These are phyloP conservation scores for Cercophora sp. DNA, from an alignment of 495 filamentous ascomycete species.

Conservation along the genomic window DNA sequence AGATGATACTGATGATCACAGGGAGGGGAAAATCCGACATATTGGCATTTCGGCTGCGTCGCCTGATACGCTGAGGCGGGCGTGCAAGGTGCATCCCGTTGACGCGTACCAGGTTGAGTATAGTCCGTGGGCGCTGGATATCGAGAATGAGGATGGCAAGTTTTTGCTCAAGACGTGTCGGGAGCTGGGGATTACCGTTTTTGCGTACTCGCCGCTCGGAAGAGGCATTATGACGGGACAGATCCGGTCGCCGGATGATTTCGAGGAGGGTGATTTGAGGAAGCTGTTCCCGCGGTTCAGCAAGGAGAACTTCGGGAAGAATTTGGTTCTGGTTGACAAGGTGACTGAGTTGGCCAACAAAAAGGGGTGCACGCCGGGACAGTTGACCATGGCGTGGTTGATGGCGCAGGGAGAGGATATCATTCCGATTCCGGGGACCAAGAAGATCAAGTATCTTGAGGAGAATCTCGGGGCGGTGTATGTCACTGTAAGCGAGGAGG, in stretches of 20 bases:
- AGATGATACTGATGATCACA: conserved; percentile 7
- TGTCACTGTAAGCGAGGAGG: conserved; percentile 40
- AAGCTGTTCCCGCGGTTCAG: conserved; percentile 39
- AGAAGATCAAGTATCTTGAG: conserved; percentile 52
- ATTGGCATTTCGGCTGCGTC: conserved; percentile 46
- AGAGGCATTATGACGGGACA: conserved; percentile 45
- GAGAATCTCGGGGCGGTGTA: conserved; percentile 51
- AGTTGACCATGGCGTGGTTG: conserved; percentile 55
- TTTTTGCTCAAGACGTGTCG: conserved; percentile 38
- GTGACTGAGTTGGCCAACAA: conserved; percentile 42
- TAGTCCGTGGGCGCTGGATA: conserved; percentile 40
- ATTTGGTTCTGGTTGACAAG: conserved; percentile 47
- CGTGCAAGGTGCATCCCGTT: conserved; percentile 32
- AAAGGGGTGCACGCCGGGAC: conserved; percentile 44
- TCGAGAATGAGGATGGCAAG: conserved; percentile 34
- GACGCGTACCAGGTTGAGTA: conserved; percentile 48
- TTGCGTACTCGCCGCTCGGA: conserved; percentile 48
- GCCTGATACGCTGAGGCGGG: conserved; percentile 37
- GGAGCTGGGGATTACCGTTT: conserved; percentile 45
- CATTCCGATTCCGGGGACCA: conserved; percentile 56
- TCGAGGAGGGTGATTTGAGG: conserved; percentile 40
- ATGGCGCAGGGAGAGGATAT: conserved; percentile 54
- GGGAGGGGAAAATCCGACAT: conserved; percentile 49
- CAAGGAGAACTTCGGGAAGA: conserved; percentile 53
- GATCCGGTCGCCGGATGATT: conserved; percentile 29